A percentile compares a stretch with the other conserved stretches of the same genome.
Evolutionary conservation across 352 stramenopile genomes (phyloP).

Genomic region (Pythium dissimile): DNA sequence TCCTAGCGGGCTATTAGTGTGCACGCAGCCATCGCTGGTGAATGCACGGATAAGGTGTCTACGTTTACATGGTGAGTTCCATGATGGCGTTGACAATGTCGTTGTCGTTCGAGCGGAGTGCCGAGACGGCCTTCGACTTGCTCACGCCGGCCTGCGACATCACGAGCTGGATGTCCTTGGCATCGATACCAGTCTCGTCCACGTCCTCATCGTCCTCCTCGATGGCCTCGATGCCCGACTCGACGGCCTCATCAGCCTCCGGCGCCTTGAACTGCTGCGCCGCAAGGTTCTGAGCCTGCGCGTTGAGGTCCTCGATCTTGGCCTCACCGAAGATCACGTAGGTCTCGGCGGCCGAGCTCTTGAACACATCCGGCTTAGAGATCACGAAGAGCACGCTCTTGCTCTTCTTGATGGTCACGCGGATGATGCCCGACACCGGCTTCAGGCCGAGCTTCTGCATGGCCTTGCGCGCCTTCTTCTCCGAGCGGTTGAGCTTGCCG

Average conservation of each 20-base stretch:
- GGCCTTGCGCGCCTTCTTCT: constrained; percentile 99
- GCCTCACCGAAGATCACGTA: constrained; percentile 99
- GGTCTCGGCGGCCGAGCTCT: constrained; percentile 92
- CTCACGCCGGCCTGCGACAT: constrained; percentile 93
- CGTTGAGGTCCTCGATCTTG: constrained; percentile 97
- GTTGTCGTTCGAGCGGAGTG: constrained; percentile 97
- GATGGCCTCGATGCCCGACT: constrained; percentile 34
- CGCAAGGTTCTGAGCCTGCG: constrained; percentile 80
- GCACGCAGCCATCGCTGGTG: neutral
- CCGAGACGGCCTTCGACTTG: constrained; percentile 94
- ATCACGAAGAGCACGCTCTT: constrained; percentile 98
- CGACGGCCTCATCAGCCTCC: constrained; percentile 30
- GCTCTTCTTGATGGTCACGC: constrained; percentile 98
- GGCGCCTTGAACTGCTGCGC: constrained; percentile 92
- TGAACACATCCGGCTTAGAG: constrained; percentile 97
- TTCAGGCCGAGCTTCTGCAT: constrained; percentile 99
- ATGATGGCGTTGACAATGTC: constrained; percentile 99
- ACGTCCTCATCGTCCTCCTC: constrained; percentile 89
- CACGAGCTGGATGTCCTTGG: constrained; percentile 99
- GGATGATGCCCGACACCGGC: constrained; percentile 93
- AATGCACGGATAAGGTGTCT: neutral
- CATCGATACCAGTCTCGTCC: constrained; percentile 95
- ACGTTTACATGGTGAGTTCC: constrained; percentile 97
- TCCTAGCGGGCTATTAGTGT: constrained; percentile 27
- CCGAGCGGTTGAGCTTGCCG: constrained; percentile 93